Conservation (phyloP, 2,329 filamentous ascomycete genomes). For the Hymenoscyphus linearis region DNA sequence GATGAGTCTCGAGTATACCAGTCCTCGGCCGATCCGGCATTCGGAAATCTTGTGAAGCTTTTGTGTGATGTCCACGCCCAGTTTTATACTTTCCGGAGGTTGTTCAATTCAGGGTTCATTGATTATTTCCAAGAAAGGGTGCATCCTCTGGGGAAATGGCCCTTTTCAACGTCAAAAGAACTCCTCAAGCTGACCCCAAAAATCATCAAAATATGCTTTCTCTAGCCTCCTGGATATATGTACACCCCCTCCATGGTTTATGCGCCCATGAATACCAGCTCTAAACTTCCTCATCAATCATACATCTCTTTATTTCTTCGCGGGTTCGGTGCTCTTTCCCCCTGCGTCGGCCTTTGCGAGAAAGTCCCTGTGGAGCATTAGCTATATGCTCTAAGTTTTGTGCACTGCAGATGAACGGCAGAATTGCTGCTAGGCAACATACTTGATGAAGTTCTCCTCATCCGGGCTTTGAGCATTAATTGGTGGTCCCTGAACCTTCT, state of each 20-base stretch:
- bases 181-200: not conserved
- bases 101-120: too few species aligned
- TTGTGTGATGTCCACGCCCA: too few species aligned
- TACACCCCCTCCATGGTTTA: not conserved
- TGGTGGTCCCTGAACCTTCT: slow-evolving; percentile 29
- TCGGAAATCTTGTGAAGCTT: too few species aligned
- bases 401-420: not conserved
- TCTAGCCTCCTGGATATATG: slow-evolving; percentile 6
- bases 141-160: too few species aligned
- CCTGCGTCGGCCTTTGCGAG: slow-evolving; percentile 21
- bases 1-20: too few species aligned
- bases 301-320: slow-evolving; percentile 9
- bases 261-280: not conserved
- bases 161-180: not conserved
- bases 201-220: slow-evolving; percentile 12
- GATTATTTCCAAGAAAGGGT: too few species aligned
- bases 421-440: slow-evolving; percentile 15
- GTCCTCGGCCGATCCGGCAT: too few species aligned
- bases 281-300: not conserved
- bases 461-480: slow-evolving; percentile 33
- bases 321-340: slow-evolving; percentile 13
- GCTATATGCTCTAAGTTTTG: not conserved
- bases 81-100: too few species aligned
- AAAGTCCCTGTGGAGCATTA: slow-evolving; percentile 23
- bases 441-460: slow-evolving; percentile 35